Conservation (phyloP, 2,329 filamentous ascomycete genomes). For the Stachybotrys chlorohalonatus region DNA sequence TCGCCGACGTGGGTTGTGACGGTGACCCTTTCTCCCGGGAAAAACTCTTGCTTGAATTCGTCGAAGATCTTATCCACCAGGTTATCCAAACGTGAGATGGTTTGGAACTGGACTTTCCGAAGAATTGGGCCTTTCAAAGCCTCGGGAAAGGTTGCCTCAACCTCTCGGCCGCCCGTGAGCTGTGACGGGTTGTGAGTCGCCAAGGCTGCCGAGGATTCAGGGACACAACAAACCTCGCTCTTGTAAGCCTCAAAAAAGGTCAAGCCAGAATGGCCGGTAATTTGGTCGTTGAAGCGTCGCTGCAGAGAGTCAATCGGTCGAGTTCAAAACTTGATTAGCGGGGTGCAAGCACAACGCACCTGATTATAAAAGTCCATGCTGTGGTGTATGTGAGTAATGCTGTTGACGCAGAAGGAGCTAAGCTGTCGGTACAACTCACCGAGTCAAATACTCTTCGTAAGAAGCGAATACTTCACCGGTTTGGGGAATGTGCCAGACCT, state of each 20-base stretch:
- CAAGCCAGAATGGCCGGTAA: conserved; percentile 84
- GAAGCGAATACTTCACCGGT: conserved; percentile 84
- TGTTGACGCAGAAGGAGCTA: neutral
- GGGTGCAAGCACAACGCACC: conserved; percentile 37
- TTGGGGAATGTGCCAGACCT: conserved; percentile 89
- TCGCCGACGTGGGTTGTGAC: conserved; percentile 63
- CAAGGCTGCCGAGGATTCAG: neutral
- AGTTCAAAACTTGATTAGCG: conserved; percentile 1
- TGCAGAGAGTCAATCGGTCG: conserved; percentile 24
- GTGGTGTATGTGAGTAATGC: conserved; percentile 9
- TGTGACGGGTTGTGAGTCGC: conserved; percentile 22
- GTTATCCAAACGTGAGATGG: conserved; percentile 80
- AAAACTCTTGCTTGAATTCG: conserved; percentile 83
- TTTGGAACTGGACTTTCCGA: conserved; percentile 85
- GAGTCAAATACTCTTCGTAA: conserved; percentile 79
- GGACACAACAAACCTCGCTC: conserved; percentile 63
- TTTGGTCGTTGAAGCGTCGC: conserved; percentile 90
- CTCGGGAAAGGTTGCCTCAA: conserved; percentile 87
- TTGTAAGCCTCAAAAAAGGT: conserved; percentile 88
- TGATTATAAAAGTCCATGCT: conserved; percentile 93
- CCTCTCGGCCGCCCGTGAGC: conserved; percentile 74
- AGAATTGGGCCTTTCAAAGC: conserved; percentile 84
- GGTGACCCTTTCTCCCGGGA: conserved; percentile 76
- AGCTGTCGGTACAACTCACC: conserved; percentile 44
- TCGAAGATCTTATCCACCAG: conserved; percentile 60